These are phyloP conservation scores for Apium graveolens DNA, from an alignment of 129 eudicot genomes.

Conservation along the genomic window DNA sequence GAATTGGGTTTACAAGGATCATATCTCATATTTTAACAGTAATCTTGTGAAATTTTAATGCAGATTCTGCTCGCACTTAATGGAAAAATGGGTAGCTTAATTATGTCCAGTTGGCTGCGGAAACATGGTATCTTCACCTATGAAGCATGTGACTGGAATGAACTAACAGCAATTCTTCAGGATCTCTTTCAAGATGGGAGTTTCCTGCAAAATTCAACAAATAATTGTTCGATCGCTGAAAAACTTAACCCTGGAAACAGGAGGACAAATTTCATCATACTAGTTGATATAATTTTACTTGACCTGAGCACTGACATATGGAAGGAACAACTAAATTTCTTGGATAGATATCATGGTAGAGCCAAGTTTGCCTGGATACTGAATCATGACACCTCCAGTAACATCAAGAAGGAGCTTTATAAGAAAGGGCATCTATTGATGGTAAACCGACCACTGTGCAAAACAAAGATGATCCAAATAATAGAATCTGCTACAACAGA, in stretches of 20 bases:
- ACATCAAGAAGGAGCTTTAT: slow-evolving; percentile 66
- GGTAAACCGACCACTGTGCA: slow-evolving; percentile 82
- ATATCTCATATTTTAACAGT: too few relatives aligned
- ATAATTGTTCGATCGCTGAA: slow-evolving; percentile 17
- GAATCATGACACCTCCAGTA: slow-evolving; percentile 69
- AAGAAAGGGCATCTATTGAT: slow-evolving; percentile 58
- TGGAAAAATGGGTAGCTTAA: slow-evolving; percentile 50
- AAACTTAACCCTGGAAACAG: slow-evolving; percentile 12
- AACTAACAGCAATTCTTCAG: slow-evolving; percentile 52
- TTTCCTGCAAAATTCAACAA: slow-evolving; percentile 16
- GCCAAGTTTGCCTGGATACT: slow-evolving; percentile 77
- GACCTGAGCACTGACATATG: slow-evolving; percentile 65
- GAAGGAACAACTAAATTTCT: slow-evolving; percentile 76
- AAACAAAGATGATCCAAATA: slow-evolving; percentile 71
- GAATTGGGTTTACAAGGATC: too few relatives aligned
- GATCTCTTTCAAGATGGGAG: slow-evolving; percentile 35
- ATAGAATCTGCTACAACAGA: slow-evolving; percentile 50
- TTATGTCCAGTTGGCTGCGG: slow-evolving; percentile 55
- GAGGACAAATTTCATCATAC: slow-evolving; percentile 32
- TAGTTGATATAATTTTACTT: slow-evolving; percentile 66
- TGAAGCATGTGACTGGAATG: slow-evolving; percentile 84
- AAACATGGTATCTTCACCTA: slow-evolving; percentile 38
- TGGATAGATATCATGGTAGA: slow-evolving; percentile 32
- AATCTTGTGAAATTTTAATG: slow-evolving; percentile 13
- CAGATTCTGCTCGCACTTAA: slow-evolving; percentile 79